Evolutionary conservation across 2,329 filamentous ascomycete species (phyloP).

Genomic region (Endocalyx cinctus): DNA sequence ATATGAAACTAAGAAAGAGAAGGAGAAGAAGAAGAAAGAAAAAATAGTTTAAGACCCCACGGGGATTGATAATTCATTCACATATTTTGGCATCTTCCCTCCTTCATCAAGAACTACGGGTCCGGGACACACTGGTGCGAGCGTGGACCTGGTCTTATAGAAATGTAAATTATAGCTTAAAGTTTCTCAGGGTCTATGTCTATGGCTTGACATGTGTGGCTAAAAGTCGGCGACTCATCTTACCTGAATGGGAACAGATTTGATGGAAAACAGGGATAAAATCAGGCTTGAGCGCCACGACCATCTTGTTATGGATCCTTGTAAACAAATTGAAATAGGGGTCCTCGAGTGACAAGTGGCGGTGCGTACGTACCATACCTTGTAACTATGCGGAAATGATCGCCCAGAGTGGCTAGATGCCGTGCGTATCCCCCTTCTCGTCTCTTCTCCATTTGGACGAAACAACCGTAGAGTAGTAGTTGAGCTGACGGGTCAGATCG

Average conservation of each 20-base stretch:
- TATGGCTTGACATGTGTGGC: constrained; percentile 30
- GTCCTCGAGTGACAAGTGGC: constrained; percentile 19
- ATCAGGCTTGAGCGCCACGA: constrained; percentile 11
- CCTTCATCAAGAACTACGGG: no score
- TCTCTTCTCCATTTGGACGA: no score
- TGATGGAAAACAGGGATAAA: constrained; percentile 23
- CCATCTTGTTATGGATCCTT: constrained; percentile 1
- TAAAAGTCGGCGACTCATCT: constrained; percentile 12
- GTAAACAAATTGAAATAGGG: constrained; percentile 6
- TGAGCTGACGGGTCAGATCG: no score
- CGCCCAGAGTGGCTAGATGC: constrained; percentile 8
- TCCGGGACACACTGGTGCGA: no score
- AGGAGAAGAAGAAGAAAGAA: constrained; percentile 1
- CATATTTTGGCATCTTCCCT: no score
- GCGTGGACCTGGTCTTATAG: no score
- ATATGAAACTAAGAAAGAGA: neutral
- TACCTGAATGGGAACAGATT: constrained; percentile 8
- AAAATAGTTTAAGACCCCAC: no score
- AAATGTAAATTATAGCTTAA: no score
- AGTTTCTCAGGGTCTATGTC: constrained; percentile 6
- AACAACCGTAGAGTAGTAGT: no score
- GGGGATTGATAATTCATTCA: no score
- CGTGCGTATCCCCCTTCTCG: no score
- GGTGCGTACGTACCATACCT: constrained; percentile 21
- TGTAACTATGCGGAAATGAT: constrained; percentile 17